Conservation (phyloP, 208 protist genomes). For the Leishmania mexicana region DNA sequence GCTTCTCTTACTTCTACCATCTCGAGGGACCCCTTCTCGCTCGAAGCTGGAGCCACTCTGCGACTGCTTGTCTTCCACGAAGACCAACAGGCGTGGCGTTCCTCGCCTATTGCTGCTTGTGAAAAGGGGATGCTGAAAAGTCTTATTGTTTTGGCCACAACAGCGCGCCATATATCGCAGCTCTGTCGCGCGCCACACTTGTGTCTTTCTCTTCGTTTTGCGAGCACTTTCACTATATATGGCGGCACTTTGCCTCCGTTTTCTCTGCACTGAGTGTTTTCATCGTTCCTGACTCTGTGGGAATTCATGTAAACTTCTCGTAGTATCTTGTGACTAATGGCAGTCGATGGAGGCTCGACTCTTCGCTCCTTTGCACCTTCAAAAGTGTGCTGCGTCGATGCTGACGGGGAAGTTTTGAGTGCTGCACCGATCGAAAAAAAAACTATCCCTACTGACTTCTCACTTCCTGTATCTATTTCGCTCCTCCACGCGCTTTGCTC, state of each 20-base stretch:
- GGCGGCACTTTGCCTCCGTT: neutral
- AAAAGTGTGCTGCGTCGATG: neutral
- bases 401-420: neutral
- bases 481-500: slow-evolving; percentile 1
- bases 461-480: neutral
- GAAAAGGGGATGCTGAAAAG: neutral
- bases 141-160: neutral
- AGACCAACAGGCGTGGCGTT: neutral
- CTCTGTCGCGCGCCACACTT: neutral
- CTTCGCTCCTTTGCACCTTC: neutral
- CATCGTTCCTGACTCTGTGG: slow-evolving; percentile 1
- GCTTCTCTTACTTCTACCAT: neutral
- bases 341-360: neutral
- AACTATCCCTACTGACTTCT: neutral
- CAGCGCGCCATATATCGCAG: neutral
- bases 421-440: neutral
- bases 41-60: neutral
- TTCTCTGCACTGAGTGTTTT: neutral
- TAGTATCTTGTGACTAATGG: neutral
- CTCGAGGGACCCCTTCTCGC: neutral
- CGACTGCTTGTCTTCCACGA: neutral
- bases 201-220: neutral
- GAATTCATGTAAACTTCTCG: neutral
- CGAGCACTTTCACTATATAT: neutral
- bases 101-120: neutral